phyloP scores from a whole-genome alignment of 495 filamentous ascomycete genomes.

The Aspergillus biplanus region DNA sequence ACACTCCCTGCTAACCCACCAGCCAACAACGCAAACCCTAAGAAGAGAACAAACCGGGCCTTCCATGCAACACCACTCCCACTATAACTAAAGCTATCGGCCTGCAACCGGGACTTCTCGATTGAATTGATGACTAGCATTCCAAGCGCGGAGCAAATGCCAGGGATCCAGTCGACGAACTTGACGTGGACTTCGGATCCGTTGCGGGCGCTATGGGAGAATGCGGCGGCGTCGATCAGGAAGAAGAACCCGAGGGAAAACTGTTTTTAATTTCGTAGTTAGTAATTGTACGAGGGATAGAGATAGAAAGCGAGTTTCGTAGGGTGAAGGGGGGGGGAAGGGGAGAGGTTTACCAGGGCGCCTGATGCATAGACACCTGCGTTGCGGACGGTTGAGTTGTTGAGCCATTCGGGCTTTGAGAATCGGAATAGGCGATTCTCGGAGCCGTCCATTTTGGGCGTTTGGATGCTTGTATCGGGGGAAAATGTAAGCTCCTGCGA shows the following conservation, averaged over 20 bases:
- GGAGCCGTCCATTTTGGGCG: constrained; percentile 52
- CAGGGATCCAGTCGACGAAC: constrained; percentile 98
- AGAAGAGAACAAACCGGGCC: constrained; percentile 90
- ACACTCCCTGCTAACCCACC: constrained; percentile 93
- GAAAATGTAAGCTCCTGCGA: background rate
- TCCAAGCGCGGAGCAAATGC: constrained; percentile 89
- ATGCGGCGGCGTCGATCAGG: constrained; percentile 89
- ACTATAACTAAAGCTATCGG: constrained; percentile 84
- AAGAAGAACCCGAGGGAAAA: constrained; percentile 98
- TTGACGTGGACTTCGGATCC: constrained; percentile 83
- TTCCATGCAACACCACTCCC: constrained; percentile 94
- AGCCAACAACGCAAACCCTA: constrained; percentile 92
- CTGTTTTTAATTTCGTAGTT: constrained; percentile 46
- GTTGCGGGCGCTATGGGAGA: constrained; percentile 79
- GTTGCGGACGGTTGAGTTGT: constrained; percentile 79
- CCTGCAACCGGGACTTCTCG: constrained; percentile 85
- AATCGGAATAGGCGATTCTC: constrained; percentile 75
- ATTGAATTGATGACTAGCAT: constrained; percentile 99
- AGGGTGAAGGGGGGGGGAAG: background rate
- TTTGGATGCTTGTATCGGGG: constrained; percentile 32
- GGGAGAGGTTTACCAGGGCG: constrained; percentile 81
- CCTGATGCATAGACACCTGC: constrained; percentile 85
- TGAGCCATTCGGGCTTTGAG: constrained; percentile 84
- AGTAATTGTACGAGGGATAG: background rate
- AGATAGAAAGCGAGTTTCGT: constrained; percentile 2